Base-by-base conservation (phyloP, 345 rosid genomes). In the Conringia planisiliqua region DNA sequence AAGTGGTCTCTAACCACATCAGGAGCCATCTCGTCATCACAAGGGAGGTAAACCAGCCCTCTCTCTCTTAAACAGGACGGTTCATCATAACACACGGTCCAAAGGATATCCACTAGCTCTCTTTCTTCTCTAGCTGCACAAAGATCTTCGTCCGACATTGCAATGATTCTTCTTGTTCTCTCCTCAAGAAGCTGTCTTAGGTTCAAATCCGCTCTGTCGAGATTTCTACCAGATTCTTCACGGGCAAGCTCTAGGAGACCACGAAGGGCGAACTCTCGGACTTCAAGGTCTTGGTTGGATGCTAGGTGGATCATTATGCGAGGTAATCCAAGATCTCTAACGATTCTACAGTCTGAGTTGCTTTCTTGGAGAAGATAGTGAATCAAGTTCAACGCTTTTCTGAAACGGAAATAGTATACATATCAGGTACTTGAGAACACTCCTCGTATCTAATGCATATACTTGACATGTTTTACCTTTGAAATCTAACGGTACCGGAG, bases 361-460 rank as follows among this genome's bases (percentile, higher is more conserved):
- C 89, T 89, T 83, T 90, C 98, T 3, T 80, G 89, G 74, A 91
- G 74, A 36, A 91, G 89, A 83, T 91, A 94, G 52, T 91, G 90
- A 74, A 91, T 83, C 91, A 94, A 81, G 82, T 91, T 84, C 70
- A 94, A 82, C 9, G 96, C 98, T 83, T 88, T 94, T 85, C 98
- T 93, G 97, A 32, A 79, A 80, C 50, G 18, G 24, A 54, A 44
- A 10, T 4, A 13, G 54, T 32, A n/a, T 36, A 42, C 5, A 51
- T 29, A 51, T 11, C 29, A 30, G 17, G 22, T 57, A 44, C 13
- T 42, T 26, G 8, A 33, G 26, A 67, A 51, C 58, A 17, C 16
- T 66, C 35, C 27, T 58, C 54, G 29, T 72, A 3, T 29, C 27
- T 50, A 5, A 26, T 20, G 35, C 52, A 66, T 58, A 47, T 27